These are phyloP conservation scores for Alectoria sarmentosa DNA, from an alignment of 495 filamentous ascomycete genomes.

Conservation along the genomic window DNA sequence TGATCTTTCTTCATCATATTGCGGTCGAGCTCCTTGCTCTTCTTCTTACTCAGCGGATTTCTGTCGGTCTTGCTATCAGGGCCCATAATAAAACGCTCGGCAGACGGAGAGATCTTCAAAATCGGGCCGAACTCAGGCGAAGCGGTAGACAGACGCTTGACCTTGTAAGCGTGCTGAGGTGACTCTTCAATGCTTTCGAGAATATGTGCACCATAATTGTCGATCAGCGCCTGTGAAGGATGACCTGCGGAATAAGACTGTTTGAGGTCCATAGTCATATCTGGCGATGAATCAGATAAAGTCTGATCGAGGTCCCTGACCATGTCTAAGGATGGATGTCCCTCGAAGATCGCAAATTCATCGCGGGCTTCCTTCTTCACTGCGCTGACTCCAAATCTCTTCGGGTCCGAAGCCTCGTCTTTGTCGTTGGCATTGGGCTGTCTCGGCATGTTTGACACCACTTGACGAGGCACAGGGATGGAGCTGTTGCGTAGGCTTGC, in stretches of 20 bases:
- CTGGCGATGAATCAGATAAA: not conserved
- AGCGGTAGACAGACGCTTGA: slow-evolving; percentile 24
- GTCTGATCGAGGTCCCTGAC: not conserved
- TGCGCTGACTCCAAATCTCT: not conserved
- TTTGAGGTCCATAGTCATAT: not conserved
- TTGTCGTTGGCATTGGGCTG: slow-evolving; percentile 2
- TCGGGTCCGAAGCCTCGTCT: not conserved
- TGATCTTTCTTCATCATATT: not conserved
- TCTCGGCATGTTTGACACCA: not conserved
- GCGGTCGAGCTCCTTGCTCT: slow-evolving; percentile 14
- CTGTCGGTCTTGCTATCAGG: slow-evolving; percentile 22
- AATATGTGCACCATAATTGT: slow-evolving; percentile 2
- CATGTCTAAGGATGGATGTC: not conserved
- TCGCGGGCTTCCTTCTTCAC: slow-evolving; percentile 4
- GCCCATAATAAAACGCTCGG: slow-evolving; percentile 35
- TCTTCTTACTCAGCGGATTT: slow-evolving; percentile 6
- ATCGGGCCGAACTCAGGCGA: slow-evolving; percentile 28
- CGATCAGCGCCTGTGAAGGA: not conserved
- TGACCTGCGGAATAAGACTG: not conserved
- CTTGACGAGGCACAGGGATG: slow-evolving; percentile 11
- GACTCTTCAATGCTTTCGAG: slow-evolving; percentile 28
- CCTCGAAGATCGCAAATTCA: slow-evolving; percentile 10
- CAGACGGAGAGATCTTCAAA: slow-evolving; percentile 33
- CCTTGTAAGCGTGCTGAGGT: slow-evolving; percentile 23
- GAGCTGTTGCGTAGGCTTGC: slow-evolving; percentile 18